These are phyloP conservation scores for Cladophialophora chaetospira DNA, from an alignment of 2,329 filamentous ascomycete species.

Conservation along the genomic window DNA sequence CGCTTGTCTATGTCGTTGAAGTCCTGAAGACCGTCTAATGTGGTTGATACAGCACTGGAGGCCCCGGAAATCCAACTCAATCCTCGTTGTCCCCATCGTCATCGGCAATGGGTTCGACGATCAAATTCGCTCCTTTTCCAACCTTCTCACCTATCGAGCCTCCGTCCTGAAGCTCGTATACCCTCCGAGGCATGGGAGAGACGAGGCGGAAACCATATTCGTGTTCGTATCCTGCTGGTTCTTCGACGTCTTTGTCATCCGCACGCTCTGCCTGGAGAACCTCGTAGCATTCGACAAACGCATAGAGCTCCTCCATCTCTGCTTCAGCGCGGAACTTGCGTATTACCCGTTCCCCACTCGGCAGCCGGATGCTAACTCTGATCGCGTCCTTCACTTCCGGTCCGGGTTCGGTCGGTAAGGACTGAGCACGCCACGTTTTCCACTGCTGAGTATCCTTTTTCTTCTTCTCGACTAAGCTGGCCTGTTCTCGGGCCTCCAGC, in stretches of 20 bases:
- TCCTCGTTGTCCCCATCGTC: constrained; percentile 54
- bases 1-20: too few species aligned
- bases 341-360: constrained; percentile 72
- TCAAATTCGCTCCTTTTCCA: constrained; percentile 82
- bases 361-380: constrained; percentile 65
- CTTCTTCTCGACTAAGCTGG: constrained; percentile 57
- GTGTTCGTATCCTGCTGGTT: constrained; percentile 73
- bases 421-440: constrained; percentile 75
- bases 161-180: constrained; percentile 69
- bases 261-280: constrained; percentile 50
- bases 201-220: constrained; percentile 83
- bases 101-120: constrained; percentile 71
- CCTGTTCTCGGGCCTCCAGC: constrained; percentile 54
- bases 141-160: constrained; percentile 72
- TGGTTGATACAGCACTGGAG: too few species aligned
- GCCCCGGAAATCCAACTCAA: neutral
- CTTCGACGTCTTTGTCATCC: constrained; percentile 43
- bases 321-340: constrained; percentile 71
- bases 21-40: too few species aligned
- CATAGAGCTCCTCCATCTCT: constrained; percentile 84
- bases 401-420: constrained; percentile 68
- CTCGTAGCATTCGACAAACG: constrained; percentile 91
- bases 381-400: constrained; percentile 68
- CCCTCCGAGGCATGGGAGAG: constrained; percentile 77
- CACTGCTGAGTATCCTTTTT: constrained; percentile 66